A percentile compares a stretch with the other conserved stretches of the same genome.
These are phyloP conservation scores for Corynascus novoguineensis DNA, from an alignment of 495 filamentous ascomycete species.

Conservation along the genomic window DNA sequence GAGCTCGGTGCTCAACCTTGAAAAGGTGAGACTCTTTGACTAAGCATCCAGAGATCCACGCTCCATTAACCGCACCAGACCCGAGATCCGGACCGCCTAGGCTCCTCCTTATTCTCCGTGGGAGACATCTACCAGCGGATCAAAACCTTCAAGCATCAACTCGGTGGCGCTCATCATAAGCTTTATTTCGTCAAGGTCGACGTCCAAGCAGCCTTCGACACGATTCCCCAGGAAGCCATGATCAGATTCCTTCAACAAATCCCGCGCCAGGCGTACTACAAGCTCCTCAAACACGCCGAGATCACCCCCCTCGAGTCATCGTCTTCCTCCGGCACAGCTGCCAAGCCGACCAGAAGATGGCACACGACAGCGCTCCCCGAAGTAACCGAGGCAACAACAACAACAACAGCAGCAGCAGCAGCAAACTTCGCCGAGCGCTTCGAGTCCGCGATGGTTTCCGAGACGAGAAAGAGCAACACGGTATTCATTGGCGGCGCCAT, in stretches of 20 bases:
- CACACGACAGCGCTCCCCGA: conserved; percentile 59
- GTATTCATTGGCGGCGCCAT: conserved; percentile 66
- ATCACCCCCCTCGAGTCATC: conserved; percentile 45
- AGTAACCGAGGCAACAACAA: too few relatives aligned
- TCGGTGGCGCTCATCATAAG: conserved; percentile 24
- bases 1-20: conserved; percentile 68
- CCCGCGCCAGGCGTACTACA: conserved; percentile 60
- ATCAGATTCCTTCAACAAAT: conserved; percentile 60
- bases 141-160: conserved; percentile 57
- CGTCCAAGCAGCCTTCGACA: conserved; percentile 89
- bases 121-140: conserved; percentile 75
- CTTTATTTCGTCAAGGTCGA: conserved; percentile 87
- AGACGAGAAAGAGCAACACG: conserved; percentile 53
- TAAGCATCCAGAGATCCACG: background rate
- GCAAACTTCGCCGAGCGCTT: conserved; percentile 49
- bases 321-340: conserved; percentile 11
- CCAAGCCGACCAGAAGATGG: conserved; percentile 52
- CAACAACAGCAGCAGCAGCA: conserved; percentile 41
- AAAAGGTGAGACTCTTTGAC: conserved; percentile 48
- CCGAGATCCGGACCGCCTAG: conserved; percentile 56
- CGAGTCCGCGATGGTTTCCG: conserved; percentile 32
- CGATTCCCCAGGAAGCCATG: conserved; percentile 77
- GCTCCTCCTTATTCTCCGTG: conserved; percentile 72
- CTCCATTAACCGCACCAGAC: conserved; percentile 31
- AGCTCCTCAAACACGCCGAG: conserved; percentile 68